Evolutionary conservation across 2,329 filamentous ascomycete genomes (phyloP).

Genomic region (Sporothrix luriei): DNA sequence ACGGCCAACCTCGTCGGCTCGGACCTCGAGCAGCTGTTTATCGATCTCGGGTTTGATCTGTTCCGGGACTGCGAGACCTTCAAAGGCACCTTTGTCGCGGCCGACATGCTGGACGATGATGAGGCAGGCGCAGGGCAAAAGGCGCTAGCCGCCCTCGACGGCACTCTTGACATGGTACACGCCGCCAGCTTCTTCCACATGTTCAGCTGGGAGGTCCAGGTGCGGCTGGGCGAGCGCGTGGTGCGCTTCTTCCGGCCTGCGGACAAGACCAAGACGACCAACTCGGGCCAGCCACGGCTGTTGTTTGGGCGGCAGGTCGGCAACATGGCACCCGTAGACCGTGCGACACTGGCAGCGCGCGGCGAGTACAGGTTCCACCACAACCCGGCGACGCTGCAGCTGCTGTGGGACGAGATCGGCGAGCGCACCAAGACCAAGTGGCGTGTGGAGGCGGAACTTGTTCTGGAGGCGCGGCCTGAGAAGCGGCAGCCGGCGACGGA

Average conservation of each 20-base stretch:
- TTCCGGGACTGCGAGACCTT: constrained; percentile 41
- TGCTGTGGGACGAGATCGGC: constrained; percentile 47
- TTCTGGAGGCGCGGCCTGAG: constrained; percentile 1
- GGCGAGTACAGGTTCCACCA: constrained; percentile 45
- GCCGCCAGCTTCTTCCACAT: constrained; percentile 43
- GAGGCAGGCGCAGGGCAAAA: constrained; percentile 26
- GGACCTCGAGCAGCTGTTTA: constrained; percentile 44
- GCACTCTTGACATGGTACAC: constrained; percentile 41
- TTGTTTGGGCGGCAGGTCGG: constrained; percentile 41
- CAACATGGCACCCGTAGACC: constrained; percentile 37
- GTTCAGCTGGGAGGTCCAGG: constrained; percentile 41
- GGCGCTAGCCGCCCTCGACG: constrained; percentile 35
- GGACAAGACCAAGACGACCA: constrained; percentile 8
- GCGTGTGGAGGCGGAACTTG: constrained; percentile 28
- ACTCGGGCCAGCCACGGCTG: constrained; percentile 32
- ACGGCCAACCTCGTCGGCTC: constrained; percentile 45
- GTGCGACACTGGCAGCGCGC: constrained; percentile 29
- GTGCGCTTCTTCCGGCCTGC: constrained; percentile 38
- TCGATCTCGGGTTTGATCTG: constrained; percentile 44
- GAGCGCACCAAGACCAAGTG: constrained; percentile 39
- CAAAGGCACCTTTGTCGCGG: constrained; percentile 36
- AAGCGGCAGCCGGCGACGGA: constrained; percentile 3
- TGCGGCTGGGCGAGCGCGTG: constrained; percentile 38
- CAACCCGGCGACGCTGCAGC: constrained; percentile 47
- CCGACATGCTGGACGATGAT: constrained; percentile 38